A percentile compares a stretch with the other conserved stretches of the same genome.
These are phyloP conservation scores for Eimeria tenella DNA, from an alignment of 169 alveolate genomes.

Conservation along the genomic window DNA sequence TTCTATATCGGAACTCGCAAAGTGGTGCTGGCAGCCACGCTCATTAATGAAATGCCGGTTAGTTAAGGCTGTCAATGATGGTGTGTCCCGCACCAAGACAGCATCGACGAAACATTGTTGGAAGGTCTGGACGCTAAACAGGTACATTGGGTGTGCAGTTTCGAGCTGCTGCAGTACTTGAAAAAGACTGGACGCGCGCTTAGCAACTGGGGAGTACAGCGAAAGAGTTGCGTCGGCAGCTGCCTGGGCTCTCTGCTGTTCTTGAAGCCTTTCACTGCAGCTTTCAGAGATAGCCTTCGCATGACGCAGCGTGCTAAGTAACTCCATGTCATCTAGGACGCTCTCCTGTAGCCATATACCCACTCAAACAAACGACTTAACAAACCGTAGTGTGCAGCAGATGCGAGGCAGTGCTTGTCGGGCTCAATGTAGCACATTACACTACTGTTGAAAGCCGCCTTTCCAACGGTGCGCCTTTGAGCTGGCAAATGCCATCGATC, in stretches of 20 bases:
- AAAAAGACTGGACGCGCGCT: conserved; percentile 93
- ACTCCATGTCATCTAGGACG: conserved; percentile 96
- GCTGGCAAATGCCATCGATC: too few species aligned
- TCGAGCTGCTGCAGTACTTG: conserved; percentile 93
- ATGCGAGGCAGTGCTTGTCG: too few species aligned
- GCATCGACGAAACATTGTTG: conserved; percentile 89
- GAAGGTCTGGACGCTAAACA: conserved; percentile 93
- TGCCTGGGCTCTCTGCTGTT: conserved; percentile 87
- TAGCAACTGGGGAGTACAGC: conserved; percentile 95
- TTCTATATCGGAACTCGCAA: too few species aligned
- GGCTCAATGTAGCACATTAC: too few species aligned
- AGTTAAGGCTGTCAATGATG: background rate
- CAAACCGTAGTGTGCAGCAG: background rate
- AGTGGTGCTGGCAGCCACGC: too few species aligned
- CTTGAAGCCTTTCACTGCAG: conserved; percentile 93
- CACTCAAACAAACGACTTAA: background rate
- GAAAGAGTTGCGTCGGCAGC: conserved; percentile 94
- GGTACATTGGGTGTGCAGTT: conserved; percentile 95
- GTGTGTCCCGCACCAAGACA: conserved; percentile 81
- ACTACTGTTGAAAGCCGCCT: too few species aligned
- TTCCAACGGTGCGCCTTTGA: too few species aligned
- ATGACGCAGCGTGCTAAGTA: conserved; percentile 94
- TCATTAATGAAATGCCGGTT: too few species aligned
- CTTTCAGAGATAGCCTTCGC: conserved; percentile 95
- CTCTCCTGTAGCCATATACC: conserved; percentile 83